Percentiles rank a stretch among this genome's conserved stretches.
Conservation (phyloP, 192 early-diverging fungal species). For the Backusella liffmaniae region DNA sequence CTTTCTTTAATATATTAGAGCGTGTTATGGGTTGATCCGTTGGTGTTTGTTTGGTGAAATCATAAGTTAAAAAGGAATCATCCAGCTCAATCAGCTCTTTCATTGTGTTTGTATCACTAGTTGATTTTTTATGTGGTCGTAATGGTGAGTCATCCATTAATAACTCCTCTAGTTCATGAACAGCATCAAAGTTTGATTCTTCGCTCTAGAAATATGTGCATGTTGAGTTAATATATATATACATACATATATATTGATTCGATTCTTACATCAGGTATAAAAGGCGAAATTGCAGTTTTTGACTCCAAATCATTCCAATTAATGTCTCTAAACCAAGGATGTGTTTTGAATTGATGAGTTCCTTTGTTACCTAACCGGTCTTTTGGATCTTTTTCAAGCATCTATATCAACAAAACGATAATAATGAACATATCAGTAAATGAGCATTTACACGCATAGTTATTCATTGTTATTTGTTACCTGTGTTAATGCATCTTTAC, state of each 20-base stretch:
- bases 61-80: slow-evolving; percentile 67
- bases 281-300: slow-evolving; percentile 23
- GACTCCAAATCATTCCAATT: slow-evolving; percentile 25
- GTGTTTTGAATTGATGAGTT: slow-evolving; percentile 20
- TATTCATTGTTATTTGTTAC: slow-evolving; percentile 41
- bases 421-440: background rate
- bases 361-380: slow-evolving; percentile 11
- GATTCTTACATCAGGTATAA: slow-evolving; percentile 27
- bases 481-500: slow-evolving; percentile 52
- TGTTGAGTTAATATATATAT: background rate
- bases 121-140: slow-evolving; percentile 69
- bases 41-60: slow-evolving; percentile 54
- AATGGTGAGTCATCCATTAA: slow-evolving; percentile 93
- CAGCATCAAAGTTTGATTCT: slow-evolving; percentile 91
- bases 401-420: background rate
- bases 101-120: slow-evolving; percentile 15
- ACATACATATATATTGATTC: background rate
- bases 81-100: slow-evolving; percentile 69
- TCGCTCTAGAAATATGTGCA: slow-evolving; percentile 52
- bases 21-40: background rate
- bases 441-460: background rate
- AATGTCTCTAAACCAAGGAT: slow-evolving; percentile 30
- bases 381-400: background rate
- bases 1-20: background rate
- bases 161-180: slow-evolving; percentile 93